Conservation (phyloP, 345 rosid species). For the Toxicodendron radicans region DNA sequence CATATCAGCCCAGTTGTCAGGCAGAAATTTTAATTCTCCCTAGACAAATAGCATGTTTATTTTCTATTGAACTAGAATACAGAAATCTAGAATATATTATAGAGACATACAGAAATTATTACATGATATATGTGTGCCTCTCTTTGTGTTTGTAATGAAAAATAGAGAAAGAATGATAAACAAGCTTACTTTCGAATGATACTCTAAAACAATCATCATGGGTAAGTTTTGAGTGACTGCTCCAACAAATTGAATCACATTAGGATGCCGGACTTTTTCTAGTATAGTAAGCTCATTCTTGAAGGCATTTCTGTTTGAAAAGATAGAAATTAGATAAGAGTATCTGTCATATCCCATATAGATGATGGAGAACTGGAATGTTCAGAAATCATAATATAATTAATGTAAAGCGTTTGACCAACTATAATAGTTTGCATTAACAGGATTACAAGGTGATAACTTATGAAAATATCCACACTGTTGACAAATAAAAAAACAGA, state of each 20-base stretch:
- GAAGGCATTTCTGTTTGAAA: conserved; percentile 69
- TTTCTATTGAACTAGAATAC: conserved; percentile 11
- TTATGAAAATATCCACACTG: neutral
- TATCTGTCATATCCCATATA: conserved; percentile 14
- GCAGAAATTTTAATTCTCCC: neutral
- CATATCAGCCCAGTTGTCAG: neutral
- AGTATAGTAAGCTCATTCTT: conserved; percentile 76
- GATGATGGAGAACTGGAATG: neutral
- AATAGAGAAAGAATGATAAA: conserved; percentile 16
- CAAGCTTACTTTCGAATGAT: conserved; percentile 72
- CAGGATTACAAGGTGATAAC: neutral
- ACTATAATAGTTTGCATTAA: neutral
- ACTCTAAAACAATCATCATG: conserved; percentile 93
- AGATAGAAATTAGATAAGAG: conserved; percentile 12
- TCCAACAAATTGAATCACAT: conserved; percentile 97
- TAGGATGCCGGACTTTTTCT: conserved; percentile 94
- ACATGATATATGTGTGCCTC: neutral
- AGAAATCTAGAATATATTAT: neutral
- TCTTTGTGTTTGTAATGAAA: neutral
- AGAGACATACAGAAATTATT: neutral
- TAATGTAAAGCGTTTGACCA: conserved; percentile 1
- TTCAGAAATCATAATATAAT: neutral
- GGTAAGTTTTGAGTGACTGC: conserved; percentile 97
- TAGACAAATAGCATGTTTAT: neutral
- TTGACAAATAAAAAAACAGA: neutral